Evolutionary conservation across 495 filamentous ascomycete genomes (phyloP).

Genomic region (Aspergillus mulundensis): DNA sequence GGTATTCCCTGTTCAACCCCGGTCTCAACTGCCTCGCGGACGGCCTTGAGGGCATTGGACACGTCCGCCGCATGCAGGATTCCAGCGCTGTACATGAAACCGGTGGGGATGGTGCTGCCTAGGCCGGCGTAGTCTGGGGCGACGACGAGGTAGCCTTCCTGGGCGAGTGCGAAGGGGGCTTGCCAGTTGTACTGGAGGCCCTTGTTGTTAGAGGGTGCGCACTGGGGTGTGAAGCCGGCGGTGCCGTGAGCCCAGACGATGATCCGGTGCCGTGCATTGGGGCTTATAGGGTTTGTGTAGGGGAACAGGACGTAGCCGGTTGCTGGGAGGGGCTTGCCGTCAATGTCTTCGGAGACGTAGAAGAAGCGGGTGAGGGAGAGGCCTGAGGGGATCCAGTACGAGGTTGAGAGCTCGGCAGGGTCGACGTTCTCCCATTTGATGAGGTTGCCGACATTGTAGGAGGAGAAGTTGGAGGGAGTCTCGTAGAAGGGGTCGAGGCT

Average conservation of each 20-base stretch:
- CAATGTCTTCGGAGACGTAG: conserved; percentile 2
- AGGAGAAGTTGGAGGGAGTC: background rate
- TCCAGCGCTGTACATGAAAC: conserved; percentile 27
- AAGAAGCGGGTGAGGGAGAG: conserved; percentile 2
- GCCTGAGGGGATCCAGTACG: background rate
- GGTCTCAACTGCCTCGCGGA: conserved; percentile 12
- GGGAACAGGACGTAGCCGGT: conserved; percentile 5
- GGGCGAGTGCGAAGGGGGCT: conserved; percentile 42
- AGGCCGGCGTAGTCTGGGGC: conserved; percentile 54
- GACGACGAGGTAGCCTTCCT: conserved; percentile 52
- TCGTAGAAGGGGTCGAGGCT: conserved; percentile 1
- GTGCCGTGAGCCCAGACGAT: conserved; percentile 54
- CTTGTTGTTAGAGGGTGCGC: conserved; percentile 44
- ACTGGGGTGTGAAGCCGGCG: conserved; percentile 38
- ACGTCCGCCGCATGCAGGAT: conserved; percentile 43
- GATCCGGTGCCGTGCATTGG: background rate
- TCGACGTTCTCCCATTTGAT: conserved; percentile 5
- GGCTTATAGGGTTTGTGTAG: background rate
- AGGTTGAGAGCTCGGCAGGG: background rate
- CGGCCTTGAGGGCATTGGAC: conserved; percentile 25
- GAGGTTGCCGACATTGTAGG: conserved; percentile 1
- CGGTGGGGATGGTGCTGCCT: conserved; percentile 37
- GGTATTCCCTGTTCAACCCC: no score
- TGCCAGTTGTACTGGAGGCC: conserved; percentile 42
- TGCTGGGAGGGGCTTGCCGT: conserved; percentile 1